Percentiles rank a stretch among this genome's conserved stretches.
phyloP scores from a whole-genome alignment of 208 protist genomes.

The Crithidia thermophila region DNA sequence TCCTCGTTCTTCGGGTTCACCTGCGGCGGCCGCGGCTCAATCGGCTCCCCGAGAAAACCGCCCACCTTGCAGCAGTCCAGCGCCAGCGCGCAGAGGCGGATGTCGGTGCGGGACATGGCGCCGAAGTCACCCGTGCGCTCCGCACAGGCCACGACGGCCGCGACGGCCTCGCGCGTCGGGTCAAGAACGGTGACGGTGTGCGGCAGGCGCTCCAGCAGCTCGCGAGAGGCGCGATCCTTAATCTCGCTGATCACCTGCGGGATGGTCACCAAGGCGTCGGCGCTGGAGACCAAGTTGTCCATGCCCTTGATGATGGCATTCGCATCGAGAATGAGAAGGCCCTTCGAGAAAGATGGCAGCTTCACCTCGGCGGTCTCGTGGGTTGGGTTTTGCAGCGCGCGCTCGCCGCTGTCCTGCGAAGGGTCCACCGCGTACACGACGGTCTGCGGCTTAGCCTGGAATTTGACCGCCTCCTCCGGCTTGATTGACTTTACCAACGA shows the following conservation, averaged over 20 bases:
- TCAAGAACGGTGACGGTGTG: constrained; percentile 67
- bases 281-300: constrained; percentile 62
- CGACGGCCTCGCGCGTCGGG: constrained; percentile 64
- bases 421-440: constrained; percentile 40
- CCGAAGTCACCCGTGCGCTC: constrained; percentile 91
- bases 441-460: constrained; percentile 24
- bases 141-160: constrained; percentile 67
- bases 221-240: constrained; percentile 65
- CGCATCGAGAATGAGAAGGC: constrained; percentile 82
- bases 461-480: constrained; percentile 34
- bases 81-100: constrained; percentile 87
- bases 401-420: constrained; percentile 25
- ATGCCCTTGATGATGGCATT: constrained; percentile 91
- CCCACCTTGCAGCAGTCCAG: constrained; percentile 74
- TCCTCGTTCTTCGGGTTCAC: constrained; percentile 56
- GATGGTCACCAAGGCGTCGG: constrained; percentile 85
- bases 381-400: constrained; percentile 32
- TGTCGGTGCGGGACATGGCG: constrained; percentile 89
- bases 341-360: constrained; percentile 67
- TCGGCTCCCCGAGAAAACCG: constrained; percentile 41
- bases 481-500: constrained; percentile 51
- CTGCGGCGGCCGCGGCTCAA: constrained; percentile 58
- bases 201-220: constrained; percentile 73
- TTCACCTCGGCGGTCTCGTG: constrained; percentile 38
- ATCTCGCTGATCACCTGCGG: constrained; percentile 87